phyloP scores from a whole-genome alignment of 1,139 yeast species.

The Williopsis jadinii region DNA sequence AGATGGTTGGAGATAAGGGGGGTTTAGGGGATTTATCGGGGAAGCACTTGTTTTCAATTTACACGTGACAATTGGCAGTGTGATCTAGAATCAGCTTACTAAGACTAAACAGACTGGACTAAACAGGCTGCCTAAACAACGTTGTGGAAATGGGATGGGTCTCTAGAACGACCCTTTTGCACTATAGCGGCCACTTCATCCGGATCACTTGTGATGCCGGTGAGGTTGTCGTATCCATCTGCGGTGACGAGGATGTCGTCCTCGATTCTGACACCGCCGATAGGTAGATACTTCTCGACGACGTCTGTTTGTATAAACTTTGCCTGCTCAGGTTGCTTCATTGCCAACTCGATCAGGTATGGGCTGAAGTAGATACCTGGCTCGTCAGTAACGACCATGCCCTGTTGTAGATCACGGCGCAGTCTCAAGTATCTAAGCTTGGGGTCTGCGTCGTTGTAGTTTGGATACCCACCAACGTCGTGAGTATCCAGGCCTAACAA shows the following conservation, averaged over 20 bases:
- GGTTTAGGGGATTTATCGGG: no score
- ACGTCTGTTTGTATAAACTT: slow-evolving; percentile 60
- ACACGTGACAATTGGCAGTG: no score
- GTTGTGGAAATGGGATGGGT: slow-evolving; percentile 54
- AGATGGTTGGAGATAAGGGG: no score
- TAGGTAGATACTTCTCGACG: slow-evolving; percentile 70
- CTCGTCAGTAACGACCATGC: slow-evolving; percentile 91
- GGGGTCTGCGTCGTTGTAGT: slow-evolving; percentile 77
- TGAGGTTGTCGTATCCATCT: slow-evolving; percentile 72
- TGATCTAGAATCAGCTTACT: no score
- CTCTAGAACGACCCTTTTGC: slow-evolving; percentile 59
- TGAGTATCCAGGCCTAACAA: slow-evolving; percentile 92
- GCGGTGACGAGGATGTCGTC: slow-evolving; percentile 81
- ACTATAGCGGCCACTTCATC: slow-evolving; percentile 74
- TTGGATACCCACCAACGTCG: slow-evolving; percentile 86
- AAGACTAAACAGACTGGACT: no score
- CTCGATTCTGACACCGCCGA: slow-evolving; percentile 96
- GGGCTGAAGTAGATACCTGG: slow-evolving; percentile 94
- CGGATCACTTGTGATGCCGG: slow-evolving; percentile 80
- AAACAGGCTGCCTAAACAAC: slow-evolving; percentile 14
- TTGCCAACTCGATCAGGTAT: slow-evolving; percentile 60
- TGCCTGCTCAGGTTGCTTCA: slow-evolving; percentile 48
- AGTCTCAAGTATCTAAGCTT: slow-evolving; percentile 71
- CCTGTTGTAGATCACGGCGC: slow-evolving; percentile 61
- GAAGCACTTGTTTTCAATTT: no score